Percentiles rank a stretch among this genome's conserved stretches.
These are phyloP conservation scores for Colletotrichum sp. DNA, from an alignment of 2,329 filamentous ascomycete species.

Conservation along the genomic window DNA sequence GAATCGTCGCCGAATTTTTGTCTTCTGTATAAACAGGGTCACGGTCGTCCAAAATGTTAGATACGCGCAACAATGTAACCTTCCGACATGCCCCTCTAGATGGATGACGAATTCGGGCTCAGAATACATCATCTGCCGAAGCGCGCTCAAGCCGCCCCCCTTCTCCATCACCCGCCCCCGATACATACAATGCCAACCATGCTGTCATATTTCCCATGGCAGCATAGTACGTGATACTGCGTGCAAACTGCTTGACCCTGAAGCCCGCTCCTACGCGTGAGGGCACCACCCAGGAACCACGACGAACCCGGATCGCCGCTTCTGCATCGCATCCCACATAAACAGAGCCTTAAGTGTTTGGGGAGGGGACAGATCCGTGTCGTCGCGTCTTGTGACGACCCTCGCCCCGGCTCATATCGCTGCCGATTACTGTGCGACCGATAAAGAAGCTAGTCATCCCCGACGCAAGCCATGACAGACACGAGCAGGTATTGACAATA, in stretches of 20 bases:
- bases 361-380: neutral
- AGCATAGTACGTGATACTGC: neutral
- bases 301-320: conserved; percentile 5
- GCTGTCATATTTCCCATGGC: neutral
- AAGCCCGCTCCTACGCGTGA: neutral
- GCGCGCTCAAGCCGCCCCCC: neutral
- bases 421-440: neutral
- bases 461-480: neutral
- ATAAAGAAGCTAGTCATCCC: neutral
- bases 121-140: conserved; percentile 11
- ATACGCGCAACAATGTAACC: neutral
- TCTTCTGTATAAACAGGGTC: neutral
- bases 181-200: neutral
- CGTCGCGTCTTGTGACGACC: neutral
- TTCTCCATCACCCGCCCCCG: neutral
- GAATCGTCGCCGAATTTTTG: neutral
- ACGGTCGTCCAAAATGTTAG: neutral
- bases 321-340: conserved; percentile 9
- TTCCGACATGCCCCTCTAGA: neutral
- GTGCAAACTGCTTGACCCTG: neutral
- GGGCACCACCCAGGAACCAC: neutral
- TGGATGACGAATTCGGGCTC: conserved; percentile 9
- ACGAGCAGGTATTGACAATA: neutral
- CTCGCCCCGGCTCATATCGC: neutral
- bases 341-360: conserved; percentile 2